These are phyloP conservation scores for Metschnikowia kunwiensis DNA, from an alignment of 805 yeast genomes.

Conservation along the genomic window DNA sequence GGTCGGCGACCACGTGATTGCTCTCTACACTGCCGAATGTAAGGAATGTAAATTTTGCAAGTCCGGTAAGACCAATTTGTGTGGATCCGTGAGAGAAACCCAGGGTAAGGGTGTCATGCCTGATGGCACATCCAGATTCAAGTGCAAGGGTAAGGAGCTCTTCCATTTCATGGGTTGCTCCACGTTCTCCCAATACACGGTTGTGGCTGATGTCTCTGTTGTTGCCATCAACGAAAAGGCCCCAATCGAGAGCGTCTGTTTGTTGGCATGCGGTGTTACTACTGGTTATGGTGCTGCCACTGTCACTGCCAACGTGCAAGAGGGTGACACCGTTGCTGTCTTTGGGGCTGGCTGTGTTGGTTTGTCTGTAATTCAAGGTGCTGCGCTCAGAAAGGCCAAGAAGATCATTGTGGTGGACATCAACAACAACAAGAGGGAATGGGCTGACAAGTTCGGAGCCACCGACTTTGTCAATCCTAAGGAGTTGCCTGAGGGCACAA, in stretches of 20 bases:
- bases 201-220: conserved; percentile 94
- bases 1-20: conserved; percentile 91
- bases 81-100: conserved; percentile 93
- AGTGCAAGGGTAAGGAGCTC: conserved; percentile 76
- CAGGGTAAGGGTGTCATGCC: conserved; percentile 99
- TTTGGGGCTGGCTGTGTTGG: conserved; percentile 99
- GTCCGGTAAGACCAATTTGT: conserved; percentile 93
- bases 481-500: conserved; percentile 65
- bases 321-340: conserved; percentile 92
- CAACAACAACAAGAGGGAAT: conserved; percentile 76
- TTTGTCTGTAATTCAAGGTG: conserved; percentile 94
- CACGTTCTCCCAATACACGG: conserved; percentile 95
- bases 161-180: conserved; percentile 98
- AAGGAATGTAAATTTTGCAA: conserved; percentile 90
- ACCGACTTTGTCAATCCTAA: conserved; percentile 91
- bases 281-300: conserved; percentile 98
- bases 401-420: conserved; percentile 83
- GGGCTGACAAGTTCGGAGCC: conserved; percentile 91
- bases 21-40: conserved; percentile 96
- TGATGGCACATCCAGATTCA: conserved; percentile 92
- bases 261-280: conserved; percentile 97
- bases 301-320: conserved; percentile 85
- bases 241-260: conserved; percentile 79
- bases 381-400: conserved; percentile 74
- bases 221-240: conserved; percentile 88